Base-by-base conservation (phyloP, 495 filamentous ascomycete species). In the Penicillium taxi region DNA sequence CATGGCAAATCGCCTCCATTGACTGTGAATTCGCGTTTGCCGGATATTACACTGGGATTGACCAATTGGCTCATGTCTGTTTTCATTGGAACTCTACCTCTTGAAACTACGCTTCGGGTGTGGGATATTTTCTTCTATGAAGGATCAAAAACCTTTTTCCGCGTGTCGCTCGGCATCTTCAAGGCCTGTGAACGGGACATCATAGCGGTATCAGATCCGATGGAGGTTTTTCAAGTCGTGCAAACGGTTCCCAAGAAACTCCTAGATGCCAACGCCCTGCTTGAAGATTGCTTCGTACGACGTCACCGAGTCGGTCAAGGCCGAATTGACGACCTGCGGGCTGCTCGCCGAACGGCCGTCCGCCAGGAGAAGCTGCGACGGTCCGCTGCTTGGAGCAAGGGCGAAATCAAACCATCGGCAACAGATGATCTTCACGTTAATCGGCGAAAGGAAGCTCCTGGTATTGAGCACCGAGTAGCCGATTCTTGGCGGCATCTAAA, bases 11-110 rank as follows among this genome's bases (percentile, higher is more conserved):
- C 47, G 9, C 56, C 62, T 29, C 59, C 69, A 14, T 59, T 72
- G 12, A 72, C 64, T 14, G 67, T 72, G 22, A 65, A 63, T 42
- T 70, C 74, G 14, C 77, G 83, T 2, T 66, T 95, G 6, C 91
- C 91, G 0, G 85, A 91, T 8, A 88, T 98, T 47, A 89, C 86
- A 6, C 73, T 98, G 2, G 90, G 88, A 42, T 81, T 89, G 50
- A 95, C 89, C 1, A 81, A 87, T n/a, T 98, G 91, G 91, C 93
- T 98, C 58, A 98, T 98, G 91, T 87, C 81, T 11, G 80, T 88
- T 28, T 96, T 91, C 59, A 90, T 96, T 56, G 87, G 89, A 23
- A 94, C 81, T 1, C 59, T 98, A 18, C 91, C 91, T 12, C 84
- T 93, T 45, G 91, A 98, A 55, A 82, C 82, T 25, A 85, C 84